These are phyloP conservation scores for Neurospora sp. DNA, from an alignment of 2,329 filamentous ascomycete species.

Conservation along the genomic window DNA sequence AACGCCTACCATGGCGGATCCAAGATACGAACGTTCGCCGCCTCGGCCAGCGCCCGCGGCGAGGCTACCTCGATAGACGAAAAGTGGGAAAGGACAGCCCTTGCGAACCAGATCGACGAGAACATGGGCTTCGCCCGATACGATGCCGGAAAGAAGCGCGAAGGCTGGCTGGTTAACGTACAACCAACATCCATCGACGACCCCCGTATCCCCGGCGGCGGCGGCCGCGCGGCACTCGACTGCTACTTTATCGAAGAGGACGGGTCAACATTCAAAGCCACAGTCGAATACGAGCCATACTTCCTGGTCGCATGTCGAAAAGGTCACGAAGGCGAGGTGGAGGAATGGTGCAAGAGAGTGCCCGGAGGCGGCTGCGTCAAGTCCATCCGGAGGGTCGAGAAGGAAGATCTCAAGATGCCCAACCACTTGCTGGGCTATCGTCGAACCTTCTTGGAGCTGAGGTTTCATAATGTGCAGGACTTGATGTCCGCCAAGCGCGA, in stretches of 20 bases:
- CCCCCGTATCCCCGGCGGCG: slow-evolving; percentile 70
- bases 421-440: slow-evolving; percentile 91
- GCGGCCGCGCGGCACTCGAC: slow-evolving; percentile 82
- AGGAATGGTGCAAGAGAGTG: slow-evolving; percentile 83
- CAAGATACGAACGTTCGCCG: slow-evolving; percentile 67
- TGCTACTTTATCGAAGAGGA: slow-evolving; percentile 96
- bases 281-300: slow-evolving; percentile 92
- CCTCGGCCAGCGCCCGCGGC: slow-evolving; percentile 59
- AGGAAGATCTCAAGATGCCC: slow-evolving; percentile 89
- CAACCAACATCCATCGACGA: slow-evolving; percentile 84
- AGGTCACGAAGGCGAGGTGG: slow-evolving; percentile 82
- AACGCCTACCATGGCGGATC: slow-evolving; percentile 58
- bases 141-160: slow-evolving; percentile 71
- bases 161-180: slow-evolving; percentile 91
- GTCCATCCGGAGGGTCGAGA: slow-evolving; percentile 65
- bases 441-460: slow-evolving; percentile 76
- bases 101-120: slow-evolving; percentile 88
- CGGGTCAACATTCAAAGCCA: slow-evolving; percentile 86
- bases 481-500: slow-evolving; percentile 74
- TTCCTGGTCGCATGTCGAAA: slow-evolving; percentile 86
- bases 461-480: slow-evolving; percentile 80
- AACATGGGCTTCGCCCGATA: slow-evolving; percentile 88
- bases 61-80: slow-evolving; percentile 90
- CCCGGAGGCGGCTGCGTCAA: slow-evolving; percentile 74
- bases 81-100: slow-evolving; percentile 73